Conservation (phyloP, 2,329 filamentous ascomycete species). For the Lasiodiplodia theobromae region DNA sequence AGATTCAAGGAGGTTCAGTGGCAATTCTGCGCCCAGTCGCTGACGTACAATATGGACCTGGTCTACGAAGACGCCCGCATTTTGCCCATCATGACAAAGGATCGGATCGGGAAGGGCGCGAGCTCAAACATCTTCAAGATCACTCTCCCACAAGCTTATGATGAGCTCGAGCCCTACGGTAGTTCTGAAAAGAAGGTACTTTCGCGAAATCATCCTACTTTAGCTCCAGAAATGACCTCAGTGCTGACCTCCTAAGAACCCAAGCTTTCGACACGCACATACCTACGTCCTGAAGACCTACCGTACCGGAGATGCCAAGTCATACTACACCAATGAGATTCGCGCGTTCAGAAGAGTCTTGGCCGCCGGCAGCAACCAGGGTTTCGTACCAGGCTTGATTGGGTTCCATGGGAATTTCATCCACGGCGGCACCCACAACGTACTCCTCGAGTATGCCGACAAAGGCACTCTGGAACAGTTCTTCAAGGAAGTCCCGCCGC, state of each 20-base stretch:
- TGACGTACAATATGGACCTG: constrained; percentile 4
- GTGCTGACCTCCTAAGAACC: not conserved
- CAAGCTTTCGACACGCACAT: not conserved
- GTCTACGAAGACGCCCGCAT: constrained; percentile 15
- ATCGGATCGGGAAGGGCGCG: not conserved
- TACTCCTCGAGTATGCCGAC: constrained; percentile 48
- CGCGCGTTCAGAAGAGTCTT: constrained; percentile 25
- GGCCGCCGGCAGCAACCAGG: constrained; percentile 13
- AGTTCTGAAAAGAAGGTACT: not conserved
- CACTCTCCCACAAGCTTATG: constrained; percentile 31
- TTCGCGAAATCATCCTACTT: not conserved
- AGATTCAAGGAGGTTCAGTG: constrained; percentile 34
- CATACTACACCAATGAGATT: constrained; percentile 34
- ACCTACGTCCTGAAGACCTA: constrained; percentile 36
- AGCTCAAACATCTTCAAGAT: constrained; percentile 16
- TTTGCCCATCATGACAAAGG: constrained; percentile 29
- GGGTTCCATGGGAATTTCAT: constrained; percentile 35
- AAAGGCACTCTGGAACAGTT: constrained; percentile 42
- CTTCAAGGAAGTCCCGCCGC: constrained; percentile 38
- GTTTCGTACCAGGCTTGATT: constrained; percentile 1
- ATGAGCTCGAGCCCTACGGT: constrained; percentile 27
- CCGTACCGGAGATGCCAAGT: constrained; percentile 1
- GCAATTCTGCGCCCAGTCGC: constrained; percentile 30
- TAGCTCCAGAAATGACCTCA: not conserved
- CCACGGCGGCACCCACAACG: constrained; percentile 37